Conservation (phyloP, 2,329 filamentous ascomycete species). For the Exophiala phaeomuriformis region DNA sequence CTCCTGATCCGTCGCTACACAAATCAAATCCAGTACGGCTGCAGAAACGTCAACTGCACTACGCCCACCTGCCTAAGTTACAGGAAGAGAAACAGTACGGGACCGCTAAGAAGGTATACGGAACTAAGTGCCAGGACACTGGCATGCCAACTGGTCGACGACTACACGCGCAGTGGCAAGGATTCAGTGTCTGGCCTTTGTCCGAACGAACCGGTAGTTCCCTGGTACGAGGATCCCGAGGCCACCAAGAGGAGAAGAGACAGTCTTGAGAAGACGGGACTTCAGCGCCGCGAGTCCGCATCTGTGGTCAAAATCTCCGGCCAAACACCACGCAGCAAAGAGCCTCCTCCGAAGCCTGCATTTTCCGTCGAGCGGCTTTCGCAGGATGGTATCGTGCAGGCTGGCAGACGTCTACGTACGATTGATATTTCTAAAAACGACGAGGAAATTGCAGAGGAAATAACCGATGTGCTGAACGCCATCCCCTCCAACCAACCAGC, state of each 20-base stretch:
- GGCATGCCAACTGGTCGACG: constrained; percentile 70
- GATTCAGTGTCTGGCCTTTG: constrained; percentile 41
- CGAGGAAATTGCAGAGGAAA: constrained; percentile 2
- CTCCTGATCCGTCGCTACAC: constrained; percentile 48
- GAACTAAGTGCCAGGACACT: constrained; percentile 73
- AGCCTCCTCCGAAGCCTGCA: neutral
- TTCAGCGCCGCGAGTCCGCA: constrained; percentile 8
- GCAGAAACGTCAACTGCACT: constrained; percentile 59
- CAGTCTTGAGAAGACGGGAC: constrained; percentile 10
- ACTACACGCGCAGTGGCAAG: constrained; percentile 44
- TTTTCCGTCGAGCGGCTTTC: constrained; percentile 1
- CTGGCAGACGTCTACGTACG: constrained; percentile 8
- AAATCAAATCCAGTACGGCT: constrained; percentile 74
- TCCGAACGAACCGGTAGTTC: constrained; percentile 24
- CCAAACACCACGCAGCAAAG: constrained; percentile 3
- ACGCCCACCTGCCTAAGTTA: constrained; percentile 76
- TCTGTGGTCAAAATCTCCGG: neutral
- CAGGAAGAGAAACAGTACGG: constrained; percentile 59
- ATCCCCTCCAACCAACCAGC: neutral
- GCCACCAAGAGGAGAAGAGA: constrained; percentile 16
- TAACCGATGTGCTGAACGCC: constrained; percentile 4
- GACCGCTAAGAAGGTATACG: constrained; percentile 70
- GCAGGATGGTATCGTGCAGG: constrained; percentile 13
- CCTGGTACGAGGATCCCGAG: constrained; percentile 24
- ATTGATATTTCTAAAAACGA: constrained; percentile 3